Percentiles rank a stretch among this genome's conserved stretches.
Conservation (phyloP, 2,329 filamentous ascomycete species). For the Cercospora zeae-maydis region DNA sequence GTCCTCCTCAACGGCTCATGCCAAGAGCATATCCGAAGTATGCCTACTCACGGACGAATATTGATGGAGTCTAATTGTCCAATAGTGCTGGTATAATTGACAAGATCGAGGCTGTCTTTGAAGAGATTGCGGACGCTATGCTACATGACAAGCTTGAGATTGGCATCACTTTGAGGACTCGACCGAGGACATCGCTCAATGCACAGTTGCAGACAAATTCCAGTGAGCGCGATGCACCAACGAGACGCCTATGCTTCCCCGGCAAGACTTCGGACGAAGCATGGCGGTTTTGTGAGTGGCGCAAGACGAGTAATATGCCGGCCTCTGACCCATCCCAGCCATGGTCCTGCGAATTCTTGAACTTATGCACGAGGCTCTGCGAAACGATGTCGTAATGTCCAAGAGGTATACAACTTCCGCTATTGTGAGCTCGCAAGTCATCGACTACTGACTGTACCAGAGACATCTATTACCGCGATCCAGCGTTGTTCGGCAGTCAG, state of each 20-base stretch:
- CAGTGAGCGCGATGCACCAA: constrained; percentile 12
- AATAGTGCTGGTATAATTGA: constrained; percentile 40
- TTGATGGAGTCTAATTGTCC: not conserved
- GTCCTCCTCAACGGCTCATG: not conserved
- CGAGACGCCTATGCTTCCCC: constrained; percentile 47
- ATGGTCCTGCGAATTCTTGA: constrained; percentile 55
- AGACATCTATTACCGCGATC: constrained; percentile 76
- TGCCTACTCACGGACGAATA: not conserved
- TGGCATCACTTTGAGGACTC: constrained; percentile 48
- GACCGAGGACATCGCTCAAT: constrained; percentile 4
- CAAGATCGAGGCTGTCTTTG: constrained; percentile 56
- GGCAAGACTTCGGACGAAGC: constrained; percentile 55
- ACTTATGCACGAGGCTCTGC: constrained; percentile 52
- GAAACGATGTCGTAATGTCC: constrained; percentile 49
- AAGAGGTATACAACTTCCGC: constrained; percentile 48
- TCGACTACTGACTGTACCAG: constrained; percentile 43
- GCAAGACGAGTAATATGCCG: not conserved
- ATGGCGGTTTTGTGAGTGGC: constrained; percentile 52
- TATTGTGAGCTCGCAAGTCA: not conserved
- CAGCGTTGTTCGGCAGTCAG: constrained; percentile 68
- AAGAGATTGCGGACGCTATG: constrained; percentile 50
- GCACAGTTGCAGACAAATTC: too few species aligned
- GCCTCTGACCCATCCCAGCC: constrained; percentile 38
- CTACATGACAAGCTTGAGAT: constrained; percentile 45
- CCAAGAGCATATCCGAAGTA: constrained; percentile 16